Conservation (phyloP, 129 eudicot species). For the Oenanthe sinensis region DNA sequence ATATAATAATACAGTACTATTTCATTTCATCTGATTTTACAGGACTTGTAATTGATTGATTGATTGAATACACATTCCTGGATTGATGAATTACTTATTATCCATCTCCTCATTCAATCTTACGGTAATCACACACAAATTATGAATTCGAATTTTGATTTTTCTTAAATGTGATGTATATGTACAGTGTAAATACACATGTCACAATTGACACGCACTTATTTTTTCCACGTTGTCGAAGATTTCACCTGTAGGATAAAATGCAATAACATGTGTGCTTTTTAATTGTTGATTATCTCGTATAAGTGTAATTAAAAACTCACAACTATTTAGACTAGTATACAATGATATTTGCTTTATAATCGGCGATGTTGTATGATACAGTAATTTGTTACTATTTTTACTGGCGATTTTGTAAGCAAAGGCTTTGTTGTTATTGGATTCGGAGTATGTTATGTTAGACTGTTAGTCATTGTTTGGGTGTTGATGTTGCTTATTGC, state of each 20-base stretch:
- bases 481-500: slow-evolving; percentile 3
- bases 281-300: too few relatives aligned
- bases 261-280: too few relatives aligned
- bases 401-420: background rate
- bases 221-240: background rate
- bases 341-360: background rate
- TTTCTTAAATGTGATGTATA: background rate
- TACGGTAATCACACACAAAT: background rate
- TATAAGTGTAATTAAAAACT: background rate
- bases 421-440: background rate
- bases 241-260: too few relatives aligned
- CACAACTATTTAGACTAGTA: background rate
- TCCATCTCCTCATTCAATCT: background rate
- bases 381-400: background rate
- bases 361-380: background rate
- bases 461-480: background rate
- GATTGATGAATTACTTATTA: background rate
- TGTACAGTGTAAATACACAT: background rate
- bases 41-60: background rate
- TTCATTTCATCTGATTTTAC: background rate
- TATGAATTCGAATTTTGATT: background rate
- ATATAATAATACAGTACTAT: background rate
- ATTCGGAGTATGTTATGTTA: background rate
- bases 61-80: background rate
- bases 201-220: background rate